Percentiles rank a stretch among this genome's conserved stretches.
These are phyloP conservation scores for Aspergillus sp. DNA, from an alignment of 2,329 filamentous ascomycete genomes.

Conservation along the genomic window DNA sequence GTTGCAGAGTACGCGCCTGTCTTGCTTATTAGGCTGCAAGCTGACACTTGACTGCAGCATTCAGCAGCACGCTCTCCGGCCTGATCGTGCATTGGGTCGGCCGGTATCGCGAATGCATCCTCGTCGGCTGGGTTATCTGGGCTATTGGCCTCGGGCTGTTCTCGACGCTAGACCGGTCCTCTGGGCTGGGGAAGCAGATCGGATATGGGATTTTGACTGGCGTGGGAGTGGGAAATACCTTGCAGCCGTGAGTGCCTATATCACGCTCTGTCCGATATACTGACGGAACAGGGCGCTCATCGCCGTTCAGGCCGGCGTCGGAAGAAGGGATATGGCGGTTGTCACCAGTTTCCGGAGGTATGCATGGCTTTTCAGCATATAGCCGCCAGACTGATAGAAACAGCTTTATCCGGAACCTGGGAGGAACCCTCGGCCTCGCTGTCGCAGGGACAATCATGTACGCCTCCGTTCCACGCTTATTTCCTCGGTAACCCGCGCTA, in stretches of 20 bases:
- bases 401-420: constrained; percentile 35
- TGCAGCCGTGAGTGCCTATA: constrained; percentile 33
- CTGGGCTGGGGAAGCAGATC: constrained; percentile 45
- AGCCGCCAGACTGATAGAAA: constrained; percentile 3
- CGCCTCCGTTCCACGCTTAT: constrained; percentile 1
- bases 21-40: background rate
- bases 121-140: constrained; percentile 46
- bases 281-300: constrained; percentile 19
- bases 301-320: constrained; percentile 33
- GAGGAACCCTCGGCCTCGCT: constrained; percentile 32
- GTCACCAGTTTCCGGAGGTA: constrained; percentile 31
- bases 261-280: background rate
- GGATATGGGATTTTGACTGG: constrained; percentile 47
- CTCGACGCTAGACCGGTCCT: constrained; percentile 42
- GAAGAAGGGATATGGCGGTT: constrained; percentile 32
- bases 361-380: background rate
- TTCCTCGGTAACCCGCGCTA: background rate
- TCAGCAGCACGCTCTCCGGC: constrained; percentile 43
- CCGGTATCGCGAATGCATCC: constrained; percentile 45
- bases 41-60: constrained; percentile 33
- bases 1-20: constrained; percentile 29
- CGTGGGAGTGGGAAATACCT: constrained; percentile 44
- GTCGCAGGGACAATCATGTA: constrained; percentile 35
- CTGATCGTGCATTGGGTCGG: constrained; percentile 46
- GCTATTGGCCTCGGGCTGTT: constrained; percentile 45